These are phyloP conservation scores for Candida saitoana DNA, from an alignment of 805 yeast species.

Conservation along the genomic window DNA sequence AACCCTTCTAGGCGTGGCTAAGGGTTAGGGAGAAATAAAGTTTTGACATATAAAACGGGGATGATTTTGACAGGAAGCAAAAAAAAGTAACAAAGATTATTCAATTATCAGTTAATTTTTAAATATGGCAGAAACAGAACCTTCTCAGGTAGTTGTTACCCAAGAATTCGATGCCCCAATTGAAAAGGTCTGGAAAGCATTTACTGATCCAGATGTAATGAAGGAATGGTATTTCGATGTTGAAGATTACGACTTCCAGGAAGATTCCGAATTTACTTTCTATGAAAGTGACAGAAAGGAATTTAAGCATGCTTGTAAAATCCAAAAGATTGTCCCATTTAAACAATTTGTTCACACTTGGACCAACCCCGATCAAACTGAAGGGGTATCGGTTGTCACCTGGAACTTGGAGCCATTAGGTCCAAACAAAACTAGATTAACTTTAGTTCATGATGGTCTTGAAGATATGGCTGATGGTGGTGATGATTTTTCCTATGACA, in stretches of 20 bases:
- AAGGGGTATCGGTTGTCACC: background rate
- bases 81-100: too few relatives aligned
- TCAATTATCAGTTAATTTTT: too few relatives aligned
- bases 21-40: background rate
- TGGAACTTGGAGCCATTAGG: background rate
- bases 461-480: too few relatives aligned
- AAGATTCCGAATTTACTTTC: background rate
- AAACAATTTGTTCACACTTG: constrained; percentile 1
- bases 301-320: background rate
- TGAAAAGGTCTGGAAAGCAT: constrained; percentile 1
- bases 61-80: too few relatives aligned
- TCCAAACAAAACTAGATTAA: background rate
- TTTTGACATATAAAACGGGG: too few relatives aligned
- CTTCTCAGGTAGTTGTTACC: background rate
- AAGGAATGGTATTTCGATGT: constrained; percentile 1
- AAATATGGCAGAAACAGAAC: too few relatives aligned
- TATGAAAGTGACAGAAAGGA: background rate
- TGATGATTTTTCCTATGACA: too few relatives aligned
- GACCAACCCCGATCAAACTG: background rate
- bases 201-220: background rate
- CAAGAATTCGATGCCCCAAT: constrained; percentile 1
- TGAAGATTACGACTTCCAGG: background rate
- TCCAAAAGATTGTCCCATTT: background rate
- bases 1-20: background rate
- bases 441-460: background rate